Evolutionary conservation across 2,329 filamentous ascomycete genomes (phyloP).

Genomic region (Penicillium hesseltinei): DNA sequence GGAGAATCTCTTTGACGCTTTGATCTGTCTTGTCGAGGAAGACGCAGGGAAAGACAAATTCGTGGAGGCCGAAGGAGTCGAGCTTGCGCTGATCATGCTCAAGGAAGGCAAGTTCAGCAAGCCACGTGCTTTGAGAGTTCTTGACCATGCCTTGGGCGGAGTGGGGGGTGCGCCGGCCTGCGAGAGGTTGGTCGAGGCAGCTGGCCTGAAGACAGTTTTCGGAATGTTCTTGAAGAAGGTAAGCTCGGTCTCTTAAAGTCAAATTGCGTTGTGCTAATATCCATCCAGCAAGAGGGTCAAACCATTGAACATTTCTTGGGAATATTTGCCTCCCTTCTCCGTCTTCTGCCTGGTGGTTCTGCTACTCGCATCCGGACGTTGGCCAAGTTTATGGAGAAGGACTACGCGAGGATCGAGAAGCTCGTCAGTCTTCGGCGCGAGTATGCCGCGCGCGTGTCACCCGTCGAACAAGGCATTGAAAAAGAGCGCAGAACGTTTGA

Average conservation of each 20-base stretch:
- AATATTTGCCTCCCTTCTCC: slow-evolving; percentile 79
- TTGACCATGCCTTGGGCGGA: slow-evolving; percentile 77
- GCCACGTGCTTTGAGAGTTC: slow-evolving; percentile 69
- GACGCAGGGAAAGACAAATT: slow-evolving; percentile 74
- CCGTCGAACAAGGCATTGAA: slow-evolving; percentile 63
- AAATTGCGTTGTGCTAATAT: slow-evolving; percentile 16
- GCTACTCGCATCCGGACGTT: slow-evolving; percentile 76
- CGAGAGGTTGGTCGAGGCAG: slow-evolving; percentile 73
- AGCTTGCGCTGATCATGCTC: slow-evolving; percentile 88
- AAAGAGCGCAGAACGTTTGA: slow-evolving; percentile 55
- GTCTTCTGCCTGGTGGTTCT: slow-evolving; percentile 73
- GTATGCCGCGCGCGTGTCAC: slow-evolving; percentile 62
- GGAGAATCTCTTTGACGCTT: slow-evolving; percentile 85
- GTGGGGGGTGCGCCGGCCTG: slow-evolving; percentile 63
- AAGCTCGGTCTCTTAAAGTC: not conserved
- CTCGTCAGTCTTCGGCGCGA: slow-evolving; percentile 69
- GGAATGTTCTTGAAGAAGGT: slow-evolving; percentile 81
- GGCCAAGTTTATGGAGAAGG: slow-evolving; percentile 93
- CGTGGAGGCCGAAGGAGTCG: slow-evolving; percentile 84
- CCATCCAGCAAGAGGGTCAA: slow-evolving; percentile 58
- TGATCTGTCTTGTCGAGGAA: slow-evolving; percentile 79
- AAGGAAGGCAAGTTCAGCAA: slow-evolving; percentile 84
- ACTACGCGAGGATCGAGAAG: slow-evolving; percentile 78
- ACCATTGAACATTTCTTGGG: slow-evolving; percentile 77
- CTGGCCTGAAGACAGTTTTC: slow-evolving; percentile 81